Evolutionary conservation across 345 rosid species (phyloP).

Genomic region (Corchorus olitorius): DNA sequence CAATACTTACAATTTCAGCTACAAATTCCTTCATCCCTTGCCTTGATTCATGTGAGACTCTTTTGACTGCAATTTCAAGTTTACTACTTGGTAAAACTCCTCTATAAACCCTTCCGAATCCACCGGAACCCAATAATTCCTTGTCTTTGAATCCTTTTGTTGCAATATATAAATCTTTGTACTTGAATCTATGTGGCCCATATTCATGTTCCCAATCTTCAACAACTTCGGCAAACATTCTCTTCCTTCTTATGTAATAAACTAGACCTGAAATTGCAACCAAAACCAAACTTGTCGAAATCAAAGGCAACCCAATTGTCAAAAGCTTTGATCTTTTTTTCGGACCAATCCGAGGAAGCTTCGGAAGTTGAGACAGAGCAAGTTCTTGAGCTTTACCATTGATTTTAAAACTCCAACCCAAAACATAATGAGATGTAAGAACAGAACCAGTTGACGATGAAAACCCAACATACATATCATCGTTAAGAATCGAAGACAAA

Average conservation of each 20-base stretch:
- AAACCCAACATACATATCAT: slow-evolving; percentile 65
- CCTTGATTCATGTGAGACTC: slow-evolving; percentile 57
- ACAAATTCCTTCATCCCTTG: slow-evolving; percentile 69
- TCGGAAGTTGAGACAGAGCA: slow-evolving; percentile 52
- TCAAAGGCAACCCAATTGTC: slow-evolving; percentile 50
- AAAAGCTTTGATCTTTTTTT: slow-evolving; percentile 33
- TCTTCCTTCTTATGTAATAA: slow-evolving; percentile 42
- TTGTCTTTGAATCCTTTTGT: slow-evolving; percentile 64
- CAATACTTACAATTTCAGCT: slow-evolving; percentile 59
- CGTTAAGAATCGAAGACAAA: slow-evolving; percentile 39
- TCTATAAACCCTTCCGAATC: slow-evolving; percentile 66
- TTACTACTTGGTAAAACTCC: slow-evolving; percentile 52
- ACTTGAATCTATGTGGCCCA: slow-evolving; percentile 63
- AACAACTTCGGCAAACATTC: slow-evolving; percentile 60
- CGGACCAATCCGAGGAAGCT: slow-evolving; percentile 50
- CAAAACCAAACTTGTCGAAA: slow-evolving; percentile 33
- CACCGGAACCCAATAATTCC: slow-evolving; percentile 64
- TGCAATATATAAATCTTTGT: slow-evolving; percentile 62
- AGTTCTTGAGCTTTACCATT: slow-evolving; percentile 48
- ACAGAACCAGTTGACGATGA: slow-evolving; percentile 61
- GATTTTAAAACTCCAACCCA: slow-evolving; percentile 72
- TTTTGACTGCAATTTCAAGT: slow-evolving; percentile 60
- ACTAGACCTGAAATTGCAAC: slow-evolving; percentile 17
- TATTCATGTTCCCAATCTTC: slow-evolving; percentile 77
- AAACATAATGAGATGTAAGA: slow-evolving; percentile 44